A percentile compares a stretch with the other conserved stretches of the same genome.
phyloP scores from a whole-genome alignment of 495 filamentous ascomycete species.

The Xylaria intraflava region DNA sequence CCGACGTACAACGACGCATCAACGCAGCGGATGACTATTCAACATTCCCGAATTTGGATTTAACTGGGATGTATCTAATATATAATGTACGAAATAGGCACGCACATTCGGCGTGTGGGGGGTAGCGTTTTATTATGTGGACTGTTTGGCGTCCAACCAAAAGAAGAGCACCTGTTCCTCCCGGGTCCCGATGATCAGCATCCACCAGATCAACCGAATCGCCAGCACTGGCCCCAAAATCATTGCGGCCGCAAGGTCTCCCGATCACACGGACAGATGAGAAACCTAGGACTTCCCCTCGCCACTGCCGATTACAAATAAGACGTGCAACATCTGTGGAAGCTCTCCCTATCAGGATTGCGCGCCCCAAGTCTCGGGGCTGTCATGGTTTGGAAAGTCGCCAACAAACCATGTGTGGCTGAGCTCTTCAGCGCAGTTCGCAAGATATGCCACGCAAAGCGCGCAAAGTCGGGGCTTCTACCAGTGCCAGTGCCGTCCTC shows the following conservation, averaged over 20 bases:
- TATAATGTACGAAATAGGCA: too few relatives aligned
- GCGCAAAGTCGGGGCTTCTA: neutral
- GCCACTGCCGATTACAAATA: neutral
- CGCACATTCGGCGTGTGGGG: too few relatives aligned
- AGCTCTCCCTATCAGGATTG: neutral
- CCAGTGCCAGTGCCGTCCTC: neutral
- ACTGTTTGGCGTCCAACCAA: neutral
- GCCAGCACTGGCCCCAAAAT: neutral
- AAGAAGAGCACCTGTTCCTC: neutral
- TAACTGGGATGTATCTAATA: too few relatives aligned
- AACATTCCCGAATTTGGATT: too few relatives aligned
- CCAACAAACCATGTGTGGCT: neutral
- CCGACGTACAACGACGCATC: too few relatives aligned
- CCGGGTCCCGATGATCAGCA: neutral
- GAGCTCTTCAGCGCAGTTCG: neutral
- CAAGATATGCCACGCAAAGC: neutral
- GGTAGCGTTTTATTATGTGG: too few relatives aligned
- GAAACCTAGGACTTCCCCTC: conserved; percentile 4
- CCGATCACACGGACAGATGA: conserved; percentile 1
- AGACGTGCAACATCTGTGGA: too few relatives aligned
- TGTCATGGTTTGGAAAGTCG: neutral
- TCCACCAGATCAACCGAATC: neutral
- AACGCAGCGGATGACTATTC: too few relatives aligned
- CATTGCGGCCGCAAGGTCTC: neutral
- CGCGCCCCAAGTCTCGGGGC: neutral